These are phyloP conservation scores for Sanghuangporus sanghuang DNA, from an alignment of 1,284 basidiomycete species.

Conservation along the genomic window DNA sequence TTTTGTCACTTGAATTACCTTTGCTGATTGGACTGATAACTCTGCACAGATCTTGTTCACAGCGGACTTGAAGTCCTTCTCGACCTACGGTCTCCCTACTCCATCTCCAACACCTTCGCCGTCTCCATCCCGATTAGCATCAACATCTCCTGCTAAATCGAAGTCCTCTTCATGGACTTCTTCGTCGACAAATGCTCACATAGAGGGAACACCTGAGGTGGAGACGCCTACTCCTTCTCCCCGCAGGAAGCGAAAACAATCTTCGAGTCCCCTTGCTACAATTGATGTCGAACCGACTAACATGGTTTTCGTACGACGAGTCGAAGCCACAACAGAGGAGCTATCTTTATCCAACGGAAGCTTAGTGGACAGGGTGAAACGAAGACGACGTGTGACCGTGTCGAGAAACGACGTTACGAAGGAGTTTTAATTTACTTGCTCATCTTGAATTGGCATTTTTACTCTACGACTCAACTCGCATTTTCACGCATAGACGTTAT, in stretches of 20 bases:
- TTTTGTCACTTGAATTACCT: slow-evolving; percentile 3
- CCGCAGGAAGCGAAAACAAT: background rate
- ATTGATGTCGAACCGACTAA: no score
- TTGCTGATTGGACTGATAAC: background rate
- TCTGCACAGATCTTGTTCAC: slow-evolving; percentile 41
- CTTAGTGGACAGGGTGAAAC: slow-evolving; percentile 22
- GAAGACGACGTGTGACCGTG: slow-evolving; percentile 14
- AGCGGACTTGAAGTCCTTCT: slow-evolving; percentile 46
- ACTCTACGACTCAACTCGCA: background rate
- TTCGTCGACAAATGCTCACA: background rate
- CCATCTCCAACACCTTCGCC: slow-evolving; percentile 23
- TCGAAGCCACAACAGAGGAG: background rate
- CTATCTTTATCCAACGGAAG: background rate
- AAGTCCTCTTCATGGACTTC: background rate
- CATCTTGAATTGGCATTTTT: background rate
- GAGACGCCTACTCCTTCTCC: slow-evolving; percentile 9
- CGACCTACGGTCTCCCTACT: slow-evolving; percentile 37
- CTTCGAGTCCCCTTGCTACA: background rate
- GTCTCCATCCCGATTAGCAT: slow-evolving; percentile 6
- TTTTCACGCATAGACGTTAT: background rate
- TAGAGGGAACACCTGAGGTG: background rate
- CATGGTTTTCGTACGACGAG: background rate
- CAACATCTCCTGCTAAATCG: slow-evolving; percentile 20
- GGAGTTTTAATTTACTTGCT: background rate
- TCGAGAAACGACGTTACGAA: background rate